These are phyloP conservation scores for Teratosphaeria viscida DNA, from an alignment of 2,329 filamentous ascomycete species.

Conservation along the genomic window DNA sequence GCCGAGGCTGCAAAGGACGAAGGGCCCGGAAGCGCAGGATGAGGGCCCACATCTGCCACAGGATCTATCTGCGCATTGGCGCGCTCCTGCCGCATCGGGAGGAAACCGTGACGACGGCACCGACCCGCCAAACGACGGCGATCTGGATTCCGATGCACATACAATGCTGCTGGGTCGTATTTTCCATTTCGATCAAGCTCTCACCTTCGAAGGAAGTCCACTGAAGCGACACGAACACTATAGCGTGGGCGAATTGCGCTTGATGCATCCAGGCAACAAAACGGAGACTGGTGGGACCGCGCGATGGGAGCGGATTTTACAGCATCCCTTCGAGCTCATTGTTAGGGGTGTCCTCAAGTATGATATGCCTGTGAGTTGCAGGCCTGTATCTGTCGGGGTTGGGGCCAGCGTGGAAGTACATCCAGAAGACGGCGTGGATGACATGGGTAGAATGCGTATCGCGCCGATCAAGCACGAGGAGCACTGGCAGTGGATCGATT, in stretches of 20 bases:
- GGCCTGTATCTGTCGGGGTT: conserved; percentile 42
- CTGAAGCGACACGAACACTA: conserved; percentile 62
- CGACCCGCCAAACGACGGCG: conserved; percentile 36
- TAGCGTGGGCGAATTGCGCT: conserved; percentile 73
- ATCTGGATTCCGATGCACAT: conserved; percentile 53
- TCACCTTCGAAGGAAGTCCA: conserved; percentile 83
- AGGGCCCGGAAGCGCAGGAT: background rate
- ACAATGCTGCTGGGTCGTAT: conserved; percentile 91
- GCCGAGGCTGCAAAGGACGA: background rate
- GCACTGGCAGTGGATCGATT: conserved; percentile 24
- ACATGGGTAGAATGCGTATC: conserved; percentile 20
- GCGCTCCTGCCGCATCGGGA: conserved; percentile 7
- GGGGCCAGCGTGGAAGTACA: conserved; percentile 31
- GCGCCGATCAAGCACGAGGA: conserved; percentile 18
- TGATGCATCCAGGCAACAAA: conserved; percentile 74
- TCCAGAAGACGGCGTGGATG: conserved; percentile 28
- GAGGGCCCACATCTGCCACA: conserved; percentile 4
- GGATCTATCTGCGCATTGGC: conserved; percentile 17
- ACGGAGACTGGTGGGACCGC: conserved; percentile 72
- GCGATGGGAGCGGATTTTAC: conserved; percentile 81
- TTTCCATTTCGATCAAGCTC: conserved; percentile 71
- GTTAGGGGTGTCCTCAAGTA: conserved; percentile 88
- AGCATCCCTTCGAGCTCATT: conserved; percentile 88
- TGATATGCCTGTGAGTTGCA: conserved; percentile 49
- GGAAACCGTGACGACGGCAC: conserved; percentile 12